phyloP scores from a whole-genome alignment of 2,329 filamentous ascomycete genomes.

The Botryosphaeria dothidea region DNA sequence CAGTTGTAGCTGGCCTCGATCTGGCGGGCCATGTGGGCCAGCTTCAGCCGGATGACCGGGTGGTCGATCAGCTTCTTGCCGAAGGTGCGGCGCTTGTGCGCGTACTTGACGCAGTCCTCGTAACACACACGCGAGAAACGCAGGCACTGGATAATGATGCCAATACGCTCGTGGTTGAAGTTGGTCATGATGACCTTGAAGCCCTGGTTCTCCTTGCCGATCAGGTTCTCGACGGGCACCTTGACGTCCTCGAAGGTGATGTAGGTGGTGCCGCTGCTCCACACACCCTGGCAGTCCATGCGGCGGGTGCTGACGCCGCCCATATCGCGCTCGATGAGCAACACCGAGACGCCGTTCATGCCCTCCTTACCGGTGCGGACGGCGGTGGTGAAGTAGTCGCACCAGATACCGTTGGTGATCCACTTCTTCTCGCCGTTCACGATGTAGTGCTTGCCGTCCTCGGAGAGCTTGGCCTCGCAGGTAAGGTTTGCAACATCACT shows the following conservation, averaged over 20 bases:
- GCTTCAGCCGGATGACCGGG: constrained; percentile 94
- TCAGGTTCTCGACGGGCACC: constrained; percentile 97
- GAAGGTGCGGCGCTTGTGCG: constrained; percentile 94
- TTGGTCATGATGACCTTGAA: constrained; percentile 67
- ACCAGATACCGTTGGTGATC: constrained; percentile 98
- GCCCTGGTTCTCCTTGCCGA: constrained; percentile 97
- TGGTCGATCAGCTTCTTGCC: constrained; percentile 96
- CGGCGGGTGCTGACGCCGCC: constrained; percentile 88
- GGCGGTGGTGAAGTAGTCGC: constrained; percentile 95
- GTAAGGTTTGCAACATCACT: constrained; percentile 93
- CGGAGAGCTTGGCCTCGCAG: constrained; percentile 90
- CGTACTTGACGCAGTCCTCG: constrained; percentile 95
- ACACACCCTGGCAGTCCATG: constrained; percentile 99
- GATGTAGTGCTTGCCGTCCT: constrained; percentile 98
- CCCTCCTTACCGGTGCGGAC: constrained; percentile 85
- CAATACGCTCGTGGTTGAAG: constrained; percentile 81
- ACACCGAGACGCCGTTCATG: constrained; percentile 88
- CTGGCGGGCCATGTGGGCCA: constrained; percentile 97
- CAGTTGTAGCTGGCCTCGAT: constrained; percentile 97
- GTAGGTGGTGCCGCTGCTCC: constrained; percentile 93
- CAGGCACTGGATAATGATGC: constrained; percentile 95
- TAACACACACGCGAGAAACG: constrained; percentile 96
- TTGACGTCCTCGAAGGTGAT: constrained; percentile 99
- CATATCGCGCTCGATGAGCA: constrained; percentile 83
- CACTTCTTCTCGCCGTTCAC: constrained; percentile 99